Evolutionary conservation across 2,329 filamentous ascomycete species (phyloP).

Genomic region (Epichloe sylvatica): DNA sequence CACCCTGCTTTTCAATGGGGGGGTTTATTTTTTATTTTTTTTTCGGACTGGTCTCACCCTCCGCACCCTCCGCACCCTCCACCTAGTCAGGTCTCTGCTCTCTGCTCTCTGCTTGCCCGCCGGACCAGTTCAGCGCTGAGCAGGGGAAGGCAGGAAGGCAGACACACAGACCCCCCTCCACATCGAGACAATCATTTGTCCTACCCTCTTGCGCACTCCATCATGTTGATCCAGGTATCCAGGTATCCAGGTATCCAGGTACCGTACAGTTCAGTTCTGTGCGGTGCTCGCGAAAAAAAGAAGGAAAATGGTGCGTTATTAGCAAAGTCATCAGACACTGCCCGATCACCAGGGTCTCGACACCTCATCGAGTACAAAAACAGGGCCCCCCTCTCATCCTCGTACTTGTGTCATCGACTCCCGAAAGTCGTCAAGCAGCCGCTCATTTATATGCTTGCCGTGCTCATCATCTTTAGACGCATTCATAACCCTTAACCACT

Average conservation of each 20-base stretch:
- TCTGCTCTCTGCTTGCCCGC: not conserved
- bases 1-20: conserved; percentile 7
- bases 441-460: conserved; percentile 10
- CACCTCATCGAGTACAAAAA: conserved; percentile 19
- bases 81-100: conserved; percentile 3
- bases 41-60: conserved; percentile 8
- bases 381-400: conserved; percentile 13
- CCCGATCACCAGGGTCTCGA: conserved; percentile 13
- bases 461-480: conserved; percentile 11
- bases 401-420: conserved; percentile 12
- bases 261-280: conserved; percentile 4
- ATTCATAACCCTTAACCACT: conserved; percentile 10
- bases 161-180: conserved; percentile 20
- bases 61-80: conserved; percentile 11
- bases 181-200: conserved; percentile 20
- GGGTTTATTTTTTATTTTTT: not conserved
- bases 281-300: conserved; percentile 11
- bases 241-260: conserved; percentile 16
- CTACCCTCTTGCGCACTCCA: conserved; percentile 14
- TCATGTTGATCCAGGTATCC: conserved; percentile 17
- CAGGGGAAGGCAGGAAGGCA: conserved; percentile 17
- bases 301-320: conserved; percentile 17
- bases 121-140: conserved; percentile 1
- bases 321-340: conserved; percentile 11
- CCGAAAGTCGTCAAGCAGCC: conserved; percentile 4